Conservation (phyloP, 2,329 filamentous ascomycete genomes). For the Beauveria australis region DNA sequence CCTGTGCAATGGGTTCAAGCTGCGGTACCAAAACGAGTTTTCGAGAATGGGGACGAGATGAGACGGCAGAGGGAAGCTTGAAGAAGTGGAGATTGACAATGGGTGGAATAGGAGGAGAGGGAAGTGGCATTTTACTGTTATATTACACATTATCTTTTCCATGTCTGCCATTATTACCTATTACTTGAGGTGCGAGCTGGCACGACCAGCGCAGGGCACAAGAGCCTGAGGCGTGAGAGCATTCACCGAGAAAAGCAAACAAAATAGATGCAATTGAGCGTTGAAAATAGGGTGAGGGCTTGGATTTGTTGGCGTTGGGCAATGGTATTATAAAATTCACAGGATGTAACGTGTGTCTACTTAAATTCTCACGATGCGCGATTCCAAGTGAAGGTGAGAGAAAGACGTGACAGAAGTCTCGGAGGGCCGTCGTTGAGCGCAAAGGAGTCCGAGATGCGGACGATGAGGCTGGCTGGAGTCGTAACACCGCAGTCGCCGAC, state of each 20-base stretch:
- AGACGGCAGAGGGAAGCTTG: slow-evolving; percentile 8
- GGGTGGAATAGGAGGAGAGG: neutral
- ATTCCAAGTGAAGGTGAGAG: too few species aligned
- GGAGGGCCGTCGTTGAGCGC: neutral
- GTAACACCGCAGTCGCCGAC: slow-evolving; percentile 5
- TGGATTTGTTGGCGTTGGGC: neutral
- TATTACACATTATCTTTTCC: slow-evolving; percentile 1
- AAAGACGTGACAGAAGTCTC: neutral
- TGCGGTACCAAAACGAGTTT: slow-evolving; percentile 61
- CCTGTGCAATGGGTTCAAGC: slow-evolving; percentile 94
- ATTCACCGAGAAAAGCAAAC: slow-evolving; percentile 4
- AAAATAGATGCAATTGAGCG: slow-evolving; percentile 1
- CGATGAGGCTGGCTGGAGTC: neutral
- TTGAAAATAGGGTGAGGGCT: neutral
- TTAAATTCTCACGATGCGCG: neutral
- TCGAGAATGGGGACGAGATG: slow-evolving; percentile 45
- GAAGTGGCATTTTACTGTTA: neutral
- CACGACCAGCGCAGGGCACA: neutral
- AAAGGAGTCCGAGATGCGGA: neutral
- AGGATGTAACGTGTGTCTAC: neutral
- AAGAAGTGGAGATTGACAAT: neutral
- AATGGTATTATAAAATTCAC: neutral
- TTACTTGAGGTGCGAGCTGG: neutral
- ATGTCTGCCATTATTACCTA: neutral
- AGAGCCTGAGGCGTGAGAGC: neutral